These are phyloP conservation scores for Saturnispora gosingensis DNA, from an alignment of 805 yeast genomes.

Conservation along the genomic window DNA sequence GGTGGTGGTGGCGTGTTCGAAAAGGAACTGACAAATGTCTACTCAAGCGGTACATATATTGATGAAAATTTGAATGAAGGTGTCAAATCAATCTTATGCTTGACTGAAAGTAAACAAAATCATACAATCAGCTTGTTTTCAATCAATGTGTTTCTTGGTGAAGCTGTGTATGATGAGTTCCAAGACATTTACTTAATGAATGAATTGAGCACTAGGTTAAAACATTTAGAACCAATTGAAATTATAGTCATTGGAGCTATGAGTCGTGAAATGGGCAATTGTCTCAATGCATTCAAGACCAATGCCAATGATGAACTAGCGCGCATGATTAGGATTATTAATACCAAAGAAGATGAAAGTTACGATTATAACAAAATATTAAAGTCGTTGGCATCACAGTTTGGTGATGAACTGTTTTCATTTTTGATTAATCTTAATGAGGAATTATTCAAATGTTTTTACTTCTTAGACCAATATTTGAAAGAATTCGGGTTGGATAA, in stretches of 20 bases:
- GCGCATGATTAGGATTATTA: constrained; percentile 11
- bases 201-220: constrained; percentile 63
- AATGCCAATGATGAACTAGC: neutral
- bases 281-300: constrained; percentile 15
- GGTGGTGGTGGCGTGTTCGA: constrained; percentile 38
- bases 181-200: constrained; percentile 46
- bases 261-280: constrained; percentile 27
- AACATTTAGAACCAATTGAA: constrained; percentile 73
- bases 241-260: constrained; percentile 40
- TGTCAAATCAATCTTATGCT: constrained; percentile 30
- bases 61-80: constrained; percentile 33
- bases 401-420: constrained; percentile 10
- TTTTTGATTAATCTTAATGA: constrained; percentile 14
- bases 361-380: neutral
- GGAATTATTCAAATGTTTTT: constrained; percentile 24
- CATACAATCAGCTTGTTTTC: constrained; percentile 43
- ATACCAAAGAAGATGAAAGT: neutral
- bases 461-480: constrained; percentile 45
- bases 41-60: constrained; percentile 77
- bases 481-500: constrained; percentile 52
- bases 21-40: constrained; percentile 59
- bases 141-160: constrained; percentile 67
- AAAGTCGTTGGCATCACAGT: constrained; percentile 1
- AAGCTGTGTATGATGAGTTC: constrained; percentile 63
- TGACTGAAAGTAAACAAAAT: constrained; percentile 25